phyloP scores from a whole-genome alignment of 2,329 filamentous ascomycete species.

The Basipetospora sp. region DNA sequence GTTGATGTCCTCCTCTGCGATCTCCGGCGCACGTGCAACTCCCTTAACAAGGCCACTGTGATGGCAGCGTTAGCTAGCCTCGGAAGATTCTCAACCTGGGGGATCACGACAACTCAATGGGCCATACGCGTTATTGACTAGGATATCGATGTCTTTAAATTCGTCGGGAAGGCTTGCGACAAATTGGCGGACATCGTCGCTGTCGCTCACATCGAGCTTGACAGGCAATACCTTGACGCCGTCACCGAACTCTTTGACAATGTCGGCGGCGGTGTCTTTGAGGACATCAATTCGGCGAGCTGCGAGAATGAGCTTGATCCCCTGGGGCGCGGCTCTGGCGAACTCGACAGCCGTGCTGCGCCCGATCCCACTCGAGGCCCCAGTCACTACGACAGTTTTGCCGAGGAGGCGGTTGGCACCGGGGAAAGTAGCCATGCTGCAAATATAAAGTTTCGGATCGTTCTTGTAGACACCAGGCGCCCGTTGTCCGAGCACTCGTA shows the following conservation, averaged over 20 bases:
- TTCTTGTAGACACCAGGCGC: no score
- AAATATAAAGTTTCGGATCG: no score
- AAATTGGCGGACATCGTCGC: conserved; percentile 58
- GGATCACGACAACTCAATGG: no score
- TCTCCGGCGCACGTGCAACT: conserved; percentile 70
- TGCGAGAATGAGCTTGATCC: conserved; percentile 73
- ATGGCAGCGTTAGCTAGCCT: no score
- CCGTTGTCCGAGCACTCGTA: no score
- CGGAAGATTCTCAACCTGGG: no score
- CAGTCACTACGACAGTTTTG: conserved; percentile 86
- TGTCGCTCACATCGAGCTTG: conserved; percentile 73
- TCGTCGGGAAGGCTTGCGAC: conserved; percentile 61
- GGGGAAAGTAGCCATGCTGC: neutral
- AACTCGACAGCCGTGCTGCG: conserved; percentile 76
- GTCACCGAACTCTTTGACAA: conserved; percentile 58
- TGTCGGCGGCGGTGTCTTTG: conserved; percentile 60
- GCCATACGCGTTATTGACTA: conserved; percentile 85
- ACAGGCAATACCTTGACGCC: conserved; percentile 73
- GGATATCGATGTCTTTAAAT: conserved; percentile 69
- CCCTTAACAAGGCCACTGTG: conserved; percentile 74
- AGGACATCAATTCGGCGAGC: conserved; percentile 73
- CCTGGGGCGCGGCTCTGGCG: conserved; percentile 64
- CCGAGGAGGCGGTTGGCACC: conserved; percentile 64
- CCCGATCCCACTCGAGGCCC: conserved; percentile 86
- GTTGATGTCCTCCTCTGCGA: conserved; percentile 66